Conservation (phyloP, 306 rosid genomes). For the Dalbergia oliveri region DNA sequence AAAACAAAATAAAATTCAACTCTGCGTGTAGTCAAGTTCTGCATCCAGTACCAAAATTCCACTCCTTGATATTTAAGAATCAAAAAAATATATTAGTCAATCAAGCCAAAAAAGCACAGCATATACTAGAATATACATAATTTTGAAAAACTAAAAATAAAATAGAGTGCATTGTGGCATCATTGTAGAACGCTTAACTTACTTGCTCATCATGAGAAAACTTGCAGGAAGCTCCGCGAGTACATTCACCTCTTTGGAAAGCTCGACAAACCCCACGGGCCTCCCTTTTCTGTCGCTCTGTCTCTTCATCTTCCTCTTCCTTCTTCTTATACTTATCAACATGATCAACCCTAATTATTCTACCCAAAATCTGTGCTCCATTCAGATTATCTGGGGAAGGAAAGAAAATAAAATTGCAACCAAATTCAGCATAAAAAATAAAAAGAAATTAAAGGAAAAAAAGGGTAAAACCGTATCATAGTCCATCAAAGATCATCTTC, state of each 20-base stretch:
- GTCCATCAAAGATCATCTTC: too few relatives aligned
- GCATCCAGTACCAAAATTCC: not conserved
- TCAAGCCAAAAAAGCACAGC: conserved; percentile 29
- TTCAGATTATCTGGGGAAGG: conserved; percentile 75
- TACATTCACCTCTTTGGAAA: conserved; percentile 91
- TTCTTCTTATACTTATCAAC: conserved; percentile 82
- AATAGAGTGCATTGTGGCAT: conserved; percentile 10
- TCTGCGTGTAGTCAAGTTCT: not conserved
- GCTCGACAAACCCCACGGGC: conserved; percentile 96
- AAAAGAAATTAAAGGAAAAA: not conserved
- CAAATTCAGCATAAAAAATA: not conserved
- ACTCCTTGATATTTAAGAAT: not conserved
- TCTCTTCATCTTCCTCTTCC: conserved; percentile 95
- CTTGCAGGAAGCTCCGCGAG: conserved; percentile 89
- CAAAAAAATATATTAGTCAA: not conserved
- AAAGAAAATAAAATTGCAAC: conserved; percentile 15
- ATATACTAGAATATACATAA: not conserved
- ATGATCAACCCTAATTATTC: conserved; percentile 92
- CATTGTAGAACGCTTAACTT: conserved; percentile 30
- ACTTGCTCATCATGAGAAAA: conserved; percentile 94
- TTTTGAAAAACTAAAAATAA: not conserved
- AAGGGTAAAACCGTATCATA: too few relatives aligned
- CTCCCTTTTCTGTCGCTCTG: conserved; percentile 79
- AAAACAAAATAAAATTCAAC: not conserved
- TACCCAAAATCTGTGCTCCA: conserved; percentile 85